phyloP scores from a whole-genome alignment of 2,329 filamentous ascomycete genomes.

The Phaeophleospora eucalypticola region DNA sequence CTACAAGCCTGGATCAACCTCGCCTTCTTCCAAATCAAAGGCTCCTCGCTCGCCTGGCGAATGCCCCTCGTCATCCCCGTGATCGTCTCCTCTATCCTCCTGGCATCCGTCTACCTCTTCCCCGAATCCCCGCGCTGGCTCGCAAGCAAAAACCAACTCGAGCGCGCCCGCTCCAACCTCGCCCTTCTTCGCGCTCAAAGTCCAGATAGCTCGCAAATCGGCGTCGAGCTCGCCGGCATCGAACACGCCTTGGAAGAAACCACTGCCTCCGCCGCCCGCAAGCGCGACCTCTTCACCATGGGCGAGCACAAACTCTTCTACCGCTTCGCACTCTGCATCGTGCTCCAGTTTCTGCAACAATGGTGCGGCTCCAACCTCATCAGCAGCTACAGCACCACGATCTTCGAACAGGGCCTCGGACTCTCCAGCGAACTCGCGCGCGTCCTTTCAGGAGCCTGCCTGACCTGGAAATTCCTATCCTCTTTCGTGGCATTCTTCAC shows the following conservation, averaged over 20 bases:
- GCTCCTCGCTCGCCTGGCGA: slow-evolving; percentile 41
- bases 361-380: slow-evolving; percentile 44
- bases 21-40: slow-evolving; percentile 39
- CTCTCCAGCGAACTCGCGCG: slow-evolving; percentile 37
- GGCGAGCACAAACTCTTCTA: slow-evolving; percentile 49
- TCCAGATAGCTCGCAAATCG: slow-evolving; percentile 36
- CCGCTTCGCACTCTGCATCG: slow-evolving; percentile 49
- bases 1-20: slow-evolving; percentile 49
- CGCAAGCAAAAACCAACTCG: slow-evolving; percentile 29
- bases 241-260: slow-evolving; percentile 48
- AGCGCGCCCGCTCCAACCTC: slow-evolving; percentile 28
- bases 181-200: slow-evolving; percentile 39
- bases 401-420: slow-evolving; percentile 34
- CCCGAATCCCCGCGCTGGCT: slow-evolving; percentile 40
- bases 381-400: slow-evolving; percentile 28
- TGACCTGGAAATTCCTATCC: slow-evolving; percentile 54
- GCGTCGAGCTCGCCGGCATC: slow-evolving; percentile 46
- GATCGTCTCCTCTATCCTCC: slow-evolving; percentile 31
- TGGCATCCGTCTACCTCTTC: slow-evolving; percentile 33
- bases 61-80: slow-evolving; percentile 49
- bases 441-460: slow-evolving; percentile 46
- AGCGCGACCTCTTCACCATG: slow-evolving; percentile 47
- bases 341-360: slow-evolving; percentile 50
- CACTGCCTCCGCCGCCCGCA: slow-evolving; percentile 31
- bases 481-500: slow-evolving; percentile 49